Evolutionary conservation across 176 grass and related monocot genomes (phyloP).

Genomic region (Zoysia pacifica): DNA sequence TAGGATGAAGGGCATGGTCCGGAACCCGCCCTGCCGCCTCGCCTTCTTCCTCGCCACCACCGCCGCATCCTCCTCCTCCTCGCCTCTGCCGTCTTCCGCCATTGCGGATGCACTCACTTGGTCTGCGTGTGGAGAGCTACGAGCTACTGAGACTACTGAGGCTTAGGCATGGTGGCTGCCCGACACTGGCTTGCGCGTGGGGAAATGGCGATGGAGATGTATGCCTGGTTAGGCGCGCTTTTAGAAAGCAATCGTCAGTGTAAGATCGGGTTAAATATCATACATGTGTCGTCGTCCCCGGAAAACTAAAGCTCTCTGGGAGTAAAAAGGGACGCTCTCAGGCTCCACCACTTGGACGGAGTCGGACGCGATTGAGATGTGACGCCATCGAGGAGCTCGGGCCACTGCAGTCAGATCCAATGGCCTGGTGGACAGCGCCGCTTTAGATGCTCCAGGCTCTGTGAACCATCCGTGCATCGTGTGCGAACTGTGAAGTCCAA

Average conservation of each 20-base stretch:
- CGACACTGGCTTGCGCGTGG: constrained; percentile 6
- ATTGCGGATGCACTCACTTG: constrained; percentile 13
- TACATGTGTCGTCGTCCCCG: not conserved
- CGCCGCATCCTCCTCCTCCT: not conserved
- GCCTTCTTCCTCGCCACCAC: constrained; percentile 4
- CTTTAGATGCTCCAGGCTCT: not conserved
- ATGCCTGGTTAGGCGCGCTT: not conserved
- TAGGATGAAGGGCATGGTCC: constrained; percentile 92
- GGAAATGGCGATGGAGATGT: constrained; percentile 39
- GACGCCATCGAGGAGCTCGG: constrained; percentile 2
- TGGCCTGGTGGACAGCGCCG: not conserved
- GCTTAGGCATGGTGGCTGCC: constrained; percentile 22
- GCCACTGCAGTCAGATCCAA: constrained; percentile 23
- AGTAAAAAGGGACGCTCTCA: constrained; percentile 2
- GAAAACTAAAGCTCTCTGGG: not conserved
- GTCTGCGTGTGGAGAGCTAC: not conserved
- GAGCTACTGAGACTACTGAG: not conserved
- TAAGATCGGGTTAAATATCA: not conserved
- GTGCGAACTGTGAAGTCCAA: not conserved
- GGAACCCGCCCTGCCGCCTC: constrained; percentile 66
- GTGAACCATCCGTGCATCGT: not conserved
- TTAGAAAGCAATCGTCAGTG: constrained; percentile 17
- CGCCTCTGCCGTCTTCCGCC: constrained; percentile 46
- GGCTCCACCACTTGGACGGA: constrained; percentile 22
- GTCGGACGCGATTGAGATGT: constrained; percentile 16